Conservation (phyloP, 2,329 filamentous ascomycete species). For the Karstenula rhodostoma region DNA sequence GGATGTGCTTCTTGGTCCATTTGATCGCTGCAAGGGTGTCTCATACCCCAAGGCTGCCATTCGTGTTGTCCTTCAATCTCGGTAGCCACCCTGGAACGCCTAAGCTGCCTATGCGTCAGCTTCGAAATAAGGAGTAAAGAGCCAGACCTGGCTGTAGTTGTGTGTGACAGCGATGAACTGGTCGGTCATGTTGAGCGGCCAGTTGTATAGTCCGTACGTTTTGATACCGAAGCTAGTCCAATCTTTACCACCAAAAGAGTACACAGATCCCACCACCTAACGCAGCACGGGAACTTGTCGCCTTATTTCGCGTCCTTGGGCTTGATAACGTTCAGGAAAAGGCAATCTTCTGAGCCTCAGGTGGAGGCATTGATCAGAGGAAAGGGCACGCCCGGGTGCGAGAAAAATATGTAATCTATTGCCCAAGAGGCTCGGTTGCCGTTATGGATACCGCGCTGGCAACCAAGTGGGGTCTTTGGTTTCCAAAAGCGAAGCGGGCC, state of each 20-base stretch:
- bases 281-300: constrained; percentile 18
- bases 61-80: constrained; percentile 14
- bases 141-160: constrained; percentile 8
- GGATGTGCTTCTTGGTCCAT: constrained; percentile 26
- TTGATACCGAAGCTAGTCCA: constrained; percentile 13
- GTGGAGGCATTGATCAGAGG: constrained; percentile 12
- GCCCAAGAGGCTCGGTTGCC: constrained; percentile 4
- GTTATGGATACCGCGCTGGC: background rate
- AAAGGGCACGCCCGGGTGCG: constrained; percentile 11
- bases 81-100: background rate
- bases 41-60: constrained; percentile 22
- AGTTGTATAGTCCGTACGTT: constrained; percentile 9
- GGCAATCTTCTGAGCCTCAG: constrained; percentile 15
- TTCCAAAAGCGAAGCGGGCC: constrained; percentile 16
- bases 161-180: constrained; percentile 17
- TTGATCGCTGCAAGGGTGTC: background rate
- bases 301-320: constrained; percentile 12
- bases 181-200: constrained; percentile 13
- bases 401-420: constrained; percentile 15
- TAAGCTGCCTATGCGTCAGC: background rate
- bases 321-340: constrained; percentile 15
- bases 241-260: constrained; percentile 18
- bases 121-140: background rate
- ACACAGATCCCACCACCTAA: constrained; percentile 15
- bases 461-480: constrained; percentile 5